These are phyloP conservation scores for Aspergillus sclerotiicarbonarius DNA, from an alignment of 495 filamentous ascomycete species.

Conservation along the genomic window DNA sequence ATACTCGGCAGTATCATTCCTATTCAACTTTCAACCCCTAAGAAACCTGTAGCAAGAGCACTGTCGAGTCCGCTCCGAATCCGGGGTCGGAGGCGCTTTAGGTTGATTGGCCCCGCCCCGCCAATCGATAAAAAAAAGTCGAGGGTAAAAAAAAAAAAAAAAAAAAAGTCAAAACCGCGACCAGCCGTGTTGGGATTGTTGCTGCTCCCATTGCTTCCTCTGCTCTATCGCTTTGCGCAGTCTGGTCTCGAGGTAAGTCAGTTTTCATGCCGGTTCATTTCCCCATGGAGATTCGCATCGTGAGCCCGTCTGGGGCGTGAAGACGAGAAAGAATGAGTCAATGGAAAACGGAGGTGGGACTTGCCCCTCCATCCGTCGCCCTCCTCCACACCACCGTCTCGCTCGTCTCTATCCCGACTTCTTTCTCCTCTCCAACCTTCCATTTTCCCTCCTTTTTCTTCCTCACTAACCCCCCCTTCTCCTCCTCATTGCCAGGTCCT, in stretches of 20 bases:
- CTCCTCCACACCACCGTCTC: neutral
- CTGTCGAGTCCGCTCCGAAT: neutral
- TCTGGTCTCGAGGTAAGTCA: too few species aligned
- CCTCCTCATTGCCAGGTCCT: constrained; percentile 19
- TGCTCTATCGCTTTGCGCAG: neutral
- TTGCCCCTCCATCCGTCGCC: neutral
- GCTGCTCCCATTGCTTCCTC: neutral
- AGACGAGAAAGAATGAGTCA: too few species aligned
- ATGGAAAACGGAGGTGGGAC: neutral
- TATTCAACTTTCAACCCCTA: too few species aligned
- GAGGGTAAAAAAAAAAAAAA: constrained; percentile 14
- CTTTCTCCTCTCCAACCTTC: neutral
- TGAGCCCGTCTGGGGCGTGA: too few species aligned
- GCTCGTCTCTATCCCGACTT: neutral
- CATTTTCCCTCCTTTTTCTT: neutral
- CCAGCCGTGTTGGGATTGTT: too few species aligned
- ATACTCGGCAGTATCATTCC: too few species aligned
- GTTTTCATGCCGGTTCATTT: too few species aligned
- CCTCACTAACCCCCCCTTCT: constrained; percentile 3
- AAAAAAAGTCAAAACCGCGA: constrained; percentile 1
- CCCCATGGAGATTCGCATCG: too few species aligned
- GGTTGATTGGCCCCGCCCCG: constrained; percentile 12
- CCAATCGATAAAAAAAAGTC: constrained; percentile 7
- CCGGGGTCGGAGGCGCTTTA: neutral
- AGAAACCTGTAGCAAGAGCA: neutral